Percentiles rank a stretch among this genome's conserved stretches.
phyloP scores from a whole-genome alignment of 257 asterid genomes.

The Pogostemon cablin region DNA sequence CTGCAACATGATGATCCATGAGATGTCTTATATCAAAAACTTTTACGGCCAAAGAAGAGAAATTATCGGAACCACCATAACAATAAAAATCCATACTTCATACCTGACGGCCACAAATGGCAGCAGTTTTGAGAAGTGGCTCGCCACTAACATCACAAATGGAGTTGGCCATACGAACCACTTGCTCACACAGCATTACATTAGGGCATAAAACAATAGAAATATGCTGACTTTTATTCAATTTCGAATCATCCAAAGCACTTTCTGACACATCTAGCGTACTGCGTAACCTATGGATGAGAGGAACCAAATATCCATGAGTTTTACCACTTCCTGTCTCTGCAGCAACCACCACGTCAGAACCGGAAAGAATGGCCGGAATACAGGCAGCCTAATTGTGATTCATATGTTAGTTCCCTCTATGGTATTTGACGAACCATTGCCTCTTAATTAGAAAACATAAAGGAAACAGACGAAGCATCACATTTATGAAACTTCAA shows the following conservation, averaged over 20 bases:
- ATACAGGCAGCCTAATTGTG: slow-evolving; percentile 76
- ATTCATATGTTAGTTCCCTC: slow-evolving; percentile 33
- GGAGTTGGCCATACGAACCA: slow-evolving; percentile 87
- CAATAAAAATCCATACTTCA: background rate
- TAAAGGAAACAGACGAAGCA: background rate
- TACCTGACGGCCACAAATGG: slow-evolving; percentile 94
- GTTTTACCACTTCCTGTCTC: slow-evolving; percentile 99
- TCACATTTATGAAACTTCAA: slow-evolving; percentile 5
- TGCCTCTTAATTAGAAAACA: slow-evolving; percentile 9
- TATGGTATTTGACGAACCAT: slow-evolving; percentile 3
- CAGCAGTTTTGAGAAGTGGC: slow-evolving; percentile 71
- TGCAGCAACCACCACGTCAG: slow-evolving; percentile 91
- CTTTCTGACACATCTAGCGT: slow-evolving; percentile 39
- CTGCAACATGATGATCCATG: slow-evolving; percentile 49
- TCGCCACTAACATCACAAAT: slow-evolving; percentile 57
- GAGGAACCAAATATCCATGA: slow-evolving; percentile 87
- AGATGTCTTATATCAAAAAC: slow-evolving; percentile 3
- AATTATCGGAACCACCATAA: background rate
- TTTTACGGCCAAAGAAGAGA: background rate
- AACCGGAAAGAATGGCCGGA: slow-evolving; percentile 79
- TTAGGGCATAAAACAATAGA: slow-evolving; percentile 95
- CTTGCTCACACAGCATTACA: slow-evolving; percentile 97
- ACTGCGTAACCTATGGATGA: slow-evolving; percentile 66
- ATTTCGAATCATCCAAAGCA: slow-evolving; percentile 37
- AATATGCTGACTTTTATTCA: slow-evolving; percentile 39